Conservation (phyloP, 148 eudicot genomes). For the Fagopyrum tataricum region DNA sequence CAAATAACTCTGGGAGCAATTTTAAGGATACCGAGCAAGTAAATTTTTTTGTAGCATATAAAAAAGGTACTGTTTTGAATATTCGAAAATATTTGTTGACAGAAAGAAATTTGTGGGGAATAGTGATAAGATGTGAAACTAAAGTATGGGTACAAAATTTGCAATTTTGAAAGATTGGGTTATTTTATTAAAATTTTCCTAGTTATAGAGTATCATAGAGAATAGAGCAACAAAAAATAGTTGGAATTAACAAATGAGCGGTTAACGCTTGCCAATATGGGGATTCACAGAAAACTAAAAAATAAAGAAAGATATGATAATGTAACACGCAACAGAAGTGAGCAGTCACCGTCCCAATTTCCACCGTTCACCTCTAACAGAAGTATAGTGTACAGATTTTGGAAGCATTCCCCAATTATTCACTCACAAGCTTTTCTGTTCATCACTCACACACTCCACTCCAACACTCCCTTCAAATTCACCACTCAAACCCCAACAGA, state of each 20-base stretch:
- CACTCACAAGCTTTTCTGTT: not conserved
- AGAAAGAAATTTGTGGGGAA: no score
- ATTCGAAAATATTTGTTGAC: no score
- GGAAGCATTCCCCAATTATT: constrained; percentile 8
- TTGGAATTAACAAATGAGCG: not conserved
- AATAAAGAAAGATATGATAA: not conserved
- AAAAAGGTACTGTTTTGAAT: no score
- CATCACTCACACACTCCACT: not conserved
- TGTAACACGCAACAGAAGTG: not conserved
- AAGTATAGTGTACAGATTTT: not conserved
- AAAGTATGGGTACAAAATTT: no score
- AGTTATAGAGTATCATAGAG: no score
- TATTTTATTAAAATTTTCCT: no score
- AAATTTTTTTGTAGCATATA: no score
- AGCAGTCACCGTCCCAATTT: not conserved
- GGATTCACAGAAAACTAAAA: not conserved
- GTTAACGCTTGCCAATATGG: not conserved
- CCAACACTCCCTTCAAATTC: not conserved
- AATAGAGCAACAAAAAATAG: not conserved
- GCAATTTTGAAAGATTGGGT: no score
- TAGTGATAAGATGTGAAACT: no score
- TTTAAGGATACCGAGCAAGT: no score
- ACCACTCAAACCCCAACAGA: not conserved
- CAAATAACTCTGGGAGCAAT: no score
- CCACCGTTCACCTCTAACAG: not conserved